phyloP scores from a whole-genome alignment of 352 stramenopile species.

The Albugo laibachii region DNA sequence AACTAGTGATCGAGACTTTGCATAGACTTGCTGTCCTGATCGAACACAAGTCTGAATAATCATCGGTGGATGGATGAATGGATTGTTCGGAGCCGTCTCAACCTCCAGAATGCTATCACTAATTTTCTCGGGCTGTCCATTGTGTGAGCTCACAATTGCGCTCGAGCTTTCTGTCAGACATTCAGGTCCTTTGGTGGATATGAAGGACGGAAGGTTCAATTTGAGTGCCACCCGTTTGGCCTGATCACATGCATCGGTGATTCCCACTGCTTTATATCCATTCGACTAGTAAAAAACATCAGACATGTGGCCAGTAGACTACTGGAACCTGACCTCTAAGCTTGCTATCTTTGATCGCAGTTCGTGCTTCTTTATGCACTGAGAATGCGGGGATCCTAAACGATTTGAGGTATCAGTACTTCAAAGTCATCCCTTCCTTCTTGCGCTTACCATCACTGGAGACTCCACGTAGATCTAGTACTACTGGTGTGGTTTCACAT shows the following conservation, averaged over 20 bases:
- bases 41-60: slow-evolving; percentile 53
- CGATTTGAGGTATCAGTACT: background rate
- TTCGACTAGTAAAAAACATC: background rate
- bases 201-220: background rate
- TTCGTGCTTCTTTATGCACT: slow-evolving; percentile 59
- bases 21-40: slow-evolving; percentile 77
- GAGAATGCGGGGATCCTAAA: slow-evolving; percentile 46
- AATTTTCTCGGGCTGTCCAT: background rate
- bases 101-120: background rate
- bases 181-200: background rate
- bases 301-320: background rate
- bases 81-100: background rate
- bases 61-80: slow-evolving; percentile 17
- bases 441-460: slow-evolving; percentile 50
- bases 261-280: slow-evolving; percentile 13
- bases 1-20: slow-evolving; percentile 59
- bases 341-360: slow-evolving; percentile 39
- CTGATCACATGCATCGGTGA: slow-evolving; percentile 52
- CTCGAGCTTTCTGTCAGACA: background rate
- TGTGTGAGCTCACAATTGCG: background rate
- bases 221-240: background rate
- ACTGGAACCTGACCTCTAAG: slow-evolving; percentile 17
- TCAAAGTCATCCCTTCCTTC: no score
- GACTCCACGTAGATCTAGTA: slow-evolving; percentile 49
- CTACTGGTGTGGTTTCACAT: slow-evolving; percentile 22